Conservation (phyloP, 1,139 yeast genomes). For the Pichia sp. region DNA sequence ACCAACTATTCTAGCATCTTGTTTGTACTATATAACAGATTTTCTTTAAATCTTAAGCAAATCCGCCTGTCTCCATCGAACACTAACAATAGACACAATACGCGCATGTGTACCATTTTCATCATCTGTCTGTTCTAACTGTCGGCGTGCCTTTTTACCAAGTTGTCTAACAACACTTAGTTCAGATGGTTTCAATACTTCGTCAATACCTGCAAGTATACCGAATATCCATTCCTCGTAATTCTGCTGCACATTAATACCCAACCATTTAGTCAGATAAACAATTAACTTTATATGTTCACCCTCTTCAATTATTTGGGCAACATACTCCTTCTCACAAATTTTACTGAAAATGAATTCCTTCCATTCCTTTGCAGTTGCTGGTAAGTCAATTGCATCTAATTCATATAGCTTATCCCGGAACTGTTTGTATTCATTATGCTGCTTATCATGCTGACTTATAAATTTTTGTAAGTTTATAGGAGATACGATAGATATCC, state of each 20-base stretch:
- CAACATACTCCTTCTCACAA: constrained; percentile 24
- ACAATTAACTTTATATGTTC: constrained; percentile 24
- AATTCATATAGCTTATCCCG: constrained; percentile 20
- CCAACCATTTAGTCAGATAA: constrained; percentile 29
- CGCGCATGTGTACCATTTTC: not conserved
- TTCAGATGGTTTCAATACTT: constrained; percentile 32
- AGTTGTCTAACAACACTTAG: constrained; percentile 34
- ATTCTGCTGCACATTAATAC: constrained; percentile 20
- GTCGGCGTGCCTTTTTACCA: constrained; percentile 33
- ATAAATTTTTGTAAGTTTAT: constrained; percentile 9
- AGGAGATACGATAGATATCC: not conserved
- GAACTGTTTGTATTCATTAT: constrained; percentile 17
- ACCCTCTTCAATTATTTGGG: constrained; percentile 24
- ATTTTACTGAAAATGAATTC: constrained; percentile 25
- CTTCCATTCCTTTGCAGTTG: constrained; percentile 28
- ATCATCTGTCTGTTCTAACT: constrained; percentile 8
- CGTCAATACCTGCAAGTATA: constrained; percentile 34
- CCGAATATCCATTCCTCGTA: constrained; percentile 34
- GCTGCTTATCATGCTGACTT: constrained; percentile 12
- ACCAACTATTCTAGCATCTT: no score
- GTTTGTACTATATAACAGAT: no score
- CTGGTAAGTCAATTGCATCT: constrained; percentile 27
- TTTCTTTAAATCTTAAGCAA: not conserved
- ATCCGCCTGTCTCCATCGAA: constrained; percentile 12
- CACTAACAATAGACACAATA: constrained; percentile 6